A percentile compares a stretch with the other conserved stretches of the same genome.
Conservation (phyloP, 106 monocot genomes). For the Xerophyta viscosa region DNA sequence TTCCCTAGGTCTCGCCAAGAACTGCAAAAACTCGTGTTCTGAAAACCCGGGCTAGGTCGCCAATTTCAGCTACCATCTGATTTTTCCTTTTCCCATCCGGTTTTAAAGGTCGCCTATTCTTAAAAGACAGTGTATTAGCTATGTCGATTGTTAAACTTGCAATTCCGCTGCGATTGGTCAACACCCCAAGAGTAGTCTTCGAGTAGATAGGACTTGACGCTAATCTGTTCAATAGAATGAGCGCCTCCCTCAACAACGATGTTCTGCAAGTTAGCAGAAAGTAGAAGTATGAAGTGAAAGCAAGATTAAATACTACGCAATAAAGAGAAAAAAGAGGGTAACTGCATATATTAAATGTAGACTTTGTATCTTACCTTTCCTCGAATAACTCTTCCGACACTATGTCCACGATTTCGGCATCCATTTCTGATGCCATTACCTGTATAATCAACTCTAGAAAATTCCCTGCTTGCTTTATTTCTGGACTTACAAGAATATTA, state of each 20-base stretch:
- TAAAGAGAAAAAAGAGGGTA: not conserved
- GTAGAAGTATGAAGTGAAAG: not conserved
- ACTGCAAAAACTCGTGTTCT: conserved; percentile 50
- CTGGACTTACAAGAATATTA: conserved; percentile 50
- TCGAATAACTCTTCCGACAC: conserved; percentile 22
- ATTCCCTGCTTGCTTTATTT: conserved; percentile 28
- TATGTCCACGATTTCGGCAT: conserved; percentile 13
- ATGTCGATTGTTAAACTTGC: conserved; percentile 51
- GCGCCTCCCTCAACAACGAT: conserved; percentile 49
- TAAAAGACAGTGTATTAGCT: conserved; percentile 40
- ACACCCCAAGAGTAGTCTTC: conserved; percentile 36
- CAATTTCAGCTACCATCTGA: conserved; percentile 40
- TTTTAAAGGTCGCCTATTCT: conserved; percentile 2
- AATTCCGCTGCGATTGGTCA: conserved; percentile 38
- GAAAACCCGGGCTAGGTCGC: conserved; percentile 53
- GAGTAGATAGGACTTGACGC: conserved; percentile 58
- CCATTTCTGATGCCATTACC: conserved; percentile 45
- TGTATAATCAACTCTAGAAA: conserved; percentile 64
- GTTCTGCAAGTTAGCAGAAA: conserved; percentile 19
- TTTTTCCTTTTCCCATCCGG: conserved; percentile 9
- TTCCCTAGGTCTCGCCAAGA: conserved; percentile 30
- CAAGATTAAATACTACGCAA: not conserved
- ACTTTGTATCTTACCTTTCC: conserved; percentile 45
- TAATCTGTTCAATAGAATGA: conserved; percentile 83
- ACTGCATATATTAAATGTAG: not conserved